Percentiles rank a stretch among this genome's conserved stretches.
These are phyloP conservation scores for Kalanchoe fedtschenkoi DNA, from an alignment of 164 flowering plant species.

Conservation along the genomic window DNA sequence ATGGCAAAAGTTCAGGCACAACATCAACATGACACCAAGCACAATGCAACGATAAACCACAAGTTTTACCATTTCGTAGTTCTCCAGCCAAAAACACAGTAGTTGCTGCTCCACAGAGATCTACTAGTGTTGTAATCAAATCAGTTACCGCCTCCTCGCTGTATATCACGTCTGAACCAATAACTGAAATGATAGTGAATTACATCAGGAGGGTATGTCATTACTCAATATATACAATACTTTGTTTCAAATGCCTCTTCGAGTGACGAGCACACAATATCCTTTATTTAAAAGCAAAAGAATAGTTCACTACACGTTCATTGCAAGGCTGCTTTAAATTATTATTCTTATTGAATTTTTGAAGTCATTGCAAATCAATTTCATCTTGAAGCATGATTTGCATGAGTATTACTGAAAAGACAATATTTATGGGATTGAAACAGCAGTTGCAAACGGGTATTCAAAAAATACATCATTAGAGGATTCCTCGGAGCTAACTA, in stretches of 20 bases:
- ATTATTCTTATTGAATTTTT: no score
- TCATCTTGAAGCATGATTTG: no score
- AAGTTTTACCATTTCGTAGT: slow-evolving; percentile 62
- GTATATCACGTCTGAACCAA: slow-evolving; percentile 84
- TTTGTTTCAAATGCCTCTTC: no score
- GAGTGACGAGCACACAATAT: no score
- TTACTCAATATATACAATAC: no score
- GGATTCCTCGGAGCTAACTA: background rate
- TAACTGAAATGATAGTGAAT: slow-evolving; percentile 26
- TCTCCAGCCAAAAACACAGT: slow-evolving; percentile 75
- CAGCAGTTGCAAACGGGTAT: background rate
- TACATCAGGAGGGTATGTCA: background rate
- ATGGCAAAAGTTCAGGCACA: background rate
- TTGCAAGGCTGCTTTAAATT: no score
- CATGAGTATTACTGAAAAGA: no score
- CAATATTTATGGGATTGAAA: background rate
- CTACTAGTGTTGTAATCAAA: slow-evolving; percentile 46
- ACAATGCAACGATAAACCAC: background rate
- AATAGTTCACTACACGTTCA: no score
- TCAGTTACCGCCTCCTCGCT: slow-evolving; percentile 75
- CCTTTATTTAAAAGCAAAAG: no score
- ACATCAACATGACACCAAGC: background rate
- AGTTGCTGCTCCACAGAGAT: slow-evolving; percentile 57
- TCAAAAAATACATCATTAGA: background rate
- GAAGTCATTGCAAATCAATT: no score